Percentiles rank a stretch among this genome's conserved stretches.
Conservation (phyloP, 1,284 basidiomycete species). For the Apiotrichum domesticum region DNA sequence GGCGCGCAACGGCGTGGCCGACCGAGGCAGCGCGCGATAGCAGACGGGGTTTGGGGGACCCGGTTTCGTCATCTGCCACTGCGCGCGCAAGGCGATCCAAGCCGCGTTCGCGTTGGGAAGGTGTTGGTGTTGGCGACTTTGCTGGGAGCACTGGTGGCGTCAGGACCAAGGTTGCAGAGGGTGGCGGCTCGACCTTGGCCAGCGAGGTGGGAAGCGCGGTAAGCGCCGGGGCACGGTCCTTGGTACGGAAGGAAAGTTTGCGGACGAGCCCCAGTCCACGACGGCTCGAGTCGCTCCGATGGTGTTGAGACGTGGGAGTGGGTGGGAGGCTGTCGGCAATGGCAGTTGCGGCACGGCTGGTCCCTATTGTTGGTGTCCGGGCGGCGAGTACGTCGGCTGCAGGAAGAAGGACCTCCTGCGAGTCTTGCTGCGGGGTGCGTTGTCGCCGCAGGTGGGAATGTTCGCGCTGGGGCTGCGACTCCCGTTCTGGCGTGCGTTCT, state of each 20-base stretch:
- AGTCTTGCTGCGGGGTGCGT: background rate
- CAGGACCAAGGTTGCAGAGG: background rate
- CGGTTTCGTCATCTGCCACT: background rate
- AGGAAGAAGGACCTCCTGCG: background rate
- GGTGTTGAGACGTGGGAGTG: background rate
- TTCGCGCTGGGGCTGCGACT: background rate
- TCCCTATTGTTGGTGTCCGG: background rate
- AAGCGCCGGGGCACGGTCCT: background rate
- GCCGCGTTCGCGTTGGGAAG: background rate
- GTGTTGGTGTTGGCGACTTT: too few relatives aligned
- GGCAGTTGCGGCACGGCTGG: too few relatives aligned
- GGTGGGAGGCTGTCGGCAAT: background rate
- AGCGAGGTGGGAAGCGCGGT: background rate
- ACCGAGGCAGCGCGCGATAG: background rate
- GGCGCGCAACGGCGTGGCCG: background rate
- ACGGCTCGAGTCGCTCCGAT: background rate
- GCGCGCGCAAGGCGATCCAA: background rate
- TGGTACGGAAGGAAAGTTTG: slow-evolving; percentile 9
- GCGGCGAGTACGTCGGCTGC: background rate
- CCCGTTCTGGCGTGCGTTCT: background rate
- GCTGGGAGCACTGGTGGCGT: too few relatives aligned
- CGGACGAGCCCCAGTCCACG: slow-evolving; percentile 10
- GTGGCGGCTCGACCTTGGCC: background rate
- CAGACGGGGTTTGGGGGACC: background rate
- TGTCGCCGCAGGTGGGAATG: too few relatives aligned